Conservation (phyloP, 768 basidiomycete genomes). For the Kwoniella dendrophila region DNA sequence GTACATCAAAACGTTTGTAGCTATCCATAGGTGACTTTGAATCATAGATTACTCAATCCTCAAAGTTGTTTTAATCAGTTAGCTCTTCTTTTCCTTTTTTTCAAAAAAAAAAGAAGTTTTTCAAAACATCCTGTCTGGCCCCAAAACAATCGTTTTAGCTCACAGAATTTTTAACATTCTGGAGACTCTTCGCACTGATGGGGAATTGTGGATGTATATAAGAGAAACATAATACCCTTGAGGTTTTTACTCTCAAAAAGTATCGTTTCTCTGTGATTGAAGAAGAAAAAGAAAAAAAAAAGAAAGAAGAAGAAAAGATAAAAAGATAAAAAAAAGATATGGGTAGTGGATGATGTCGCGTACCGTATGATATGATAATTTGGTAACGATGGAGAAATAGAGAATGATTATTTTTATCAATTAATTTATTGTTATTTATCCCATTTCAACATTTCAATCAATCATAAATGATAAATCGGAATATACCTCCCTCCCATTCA, state of each 20-base stretch:
- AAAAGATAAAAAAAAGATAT: background rate
- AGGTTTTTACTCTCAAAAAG: background rate
- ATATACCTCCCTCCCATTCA: background rate
- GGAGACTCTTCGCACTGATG: conserved; percentile 32
- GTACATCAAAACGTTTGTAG: no score
- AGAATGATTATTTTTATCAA: no score
- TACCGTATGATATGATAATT: background rate
- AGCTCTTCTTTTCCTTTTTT: conserved; percentile 13
- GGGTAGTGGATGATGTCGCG: background rate
- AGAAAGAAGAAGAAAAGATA: background rate
- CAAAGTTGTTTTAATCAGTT: conserved; percentile 53
- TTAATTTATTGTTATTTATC: conserved; percentile 10
- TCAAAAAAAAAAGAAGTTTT: conserved; percentile 17
- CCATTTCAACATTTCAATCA: background rate
- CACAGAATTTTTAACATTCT: conserved; percentile 14
- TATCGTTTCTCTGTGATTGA: conserved; percentile 8
- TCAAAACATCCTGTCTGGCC: conserved; percentile 54
- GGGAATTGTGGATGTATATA: conserved; percentile 43
- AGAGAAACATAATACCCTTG: background rate
- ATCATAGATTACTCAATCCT: conserved; percentile 44
- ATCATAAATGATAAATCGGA: background rate
- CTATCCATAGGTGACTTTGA: conserved; percentile 53
- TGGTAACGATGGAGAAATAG: background rate
- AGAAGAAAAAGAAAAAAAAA: background rate
- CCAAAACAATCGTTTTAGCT: conserved; percentile 30